phyloP scores from a whole-genome alignment of 129 eudicot species.

The Chrysanthemum seticuspe region DNA sequence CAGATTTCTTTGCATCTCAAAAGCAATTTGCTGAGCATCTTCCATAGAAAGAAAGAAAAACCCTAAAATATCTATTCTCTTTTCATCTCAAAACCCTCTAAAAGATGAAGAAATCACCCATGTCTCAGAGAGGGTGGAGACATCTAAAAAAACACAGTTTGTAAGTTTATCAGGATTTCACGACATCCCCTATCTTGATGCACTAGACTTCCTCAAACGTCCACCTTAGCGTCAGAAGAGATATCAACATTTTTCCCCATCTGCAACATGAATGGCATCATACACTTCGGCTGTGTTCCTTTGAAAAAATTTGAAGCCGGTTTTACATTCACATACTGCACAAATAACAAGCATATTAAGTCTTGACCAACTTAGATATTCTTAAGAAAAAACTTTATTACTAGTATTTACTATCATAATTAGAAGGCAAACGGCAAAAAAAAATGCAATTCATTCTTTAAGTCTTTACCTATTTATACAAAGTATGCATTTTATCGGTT shows the following conservation, averaged over 20 bases:
- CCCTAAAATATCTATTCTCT: slow-evolving; percentile 42
- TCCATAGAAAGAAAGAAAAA: slow-evolving; percentile 1
- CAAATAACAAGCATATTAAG: not conserved
- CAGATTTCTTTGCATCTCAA: slow-evolving; percentile 40
- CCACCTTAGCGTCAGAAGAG: slow-evolving; percentile 60
- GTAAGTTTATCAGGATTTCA: slow-evolving; percentile 33
- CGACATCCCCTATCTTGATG: no score
- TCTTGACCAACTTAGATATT: not conserved
- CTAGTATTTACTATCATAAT: no score
- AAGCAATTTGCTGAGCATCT: slow-evolving; percentile 35
- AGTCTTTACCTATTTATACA: no score
- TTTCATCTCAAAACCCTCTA: slow-evolving; percentile 27
- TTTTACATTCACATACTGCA: slow-evolving; percentile 57
- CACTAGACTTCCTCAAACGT: slow-evolving; percentile 38
- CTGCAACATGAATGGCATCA: slow-evolving; percentile 36
- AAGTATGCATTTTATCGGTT: no score
- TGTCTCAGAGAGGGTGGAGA: slow-evolving; percentile 7
- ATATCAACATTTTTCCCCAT: slow-evolving; percentile 40
- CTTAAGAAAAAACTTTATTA: no score
- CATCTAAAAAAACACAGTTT: not conserved
- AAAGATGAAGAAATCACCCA: slow-evolving; percentile 23
- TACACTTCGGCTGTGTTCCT: slow-evolving; percentile 41
- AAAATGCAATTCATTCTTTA: no score
- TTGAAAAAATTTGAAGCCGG: slow-evolving; percentile 44
- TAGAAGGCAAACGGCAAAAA: not conserved